These are phyloP conservation scores for Candida gorgasii DNA, from an alignment of 805 yeast genomes.

Conservation along the genomic window DNA sequence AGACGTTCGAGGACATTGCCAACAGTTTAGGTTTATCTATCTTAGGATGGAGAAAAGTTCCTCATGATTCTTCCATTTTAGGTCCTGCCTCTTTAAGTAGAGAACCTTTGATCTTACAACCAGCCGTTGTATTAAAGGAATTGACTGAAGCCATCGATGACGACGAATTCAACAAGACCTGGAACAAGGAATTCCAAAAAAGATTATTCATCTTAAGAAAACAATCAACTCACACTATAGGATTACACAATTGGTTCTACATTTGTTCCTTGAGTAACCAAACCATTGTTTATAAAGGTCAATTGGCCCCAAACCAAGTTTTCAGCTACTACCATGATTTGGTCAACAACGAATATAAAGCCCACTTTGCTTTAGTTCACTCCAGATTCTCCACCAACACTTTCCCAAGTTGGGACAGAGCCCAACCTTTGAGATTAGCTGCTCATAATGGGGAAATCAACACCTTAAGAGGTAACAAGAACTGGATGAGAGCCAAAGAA, in stretches of 20 bases:
- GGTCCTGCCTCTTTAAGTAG: conserved; percentile 94
- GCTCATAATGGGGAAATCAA: conserved; percentile 99
- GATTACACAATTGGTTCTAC: conserved; percentile 96
- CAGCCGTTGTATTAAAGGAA: conserved; percentile 71
- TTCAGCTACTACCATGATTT: conserved; percentile 93
- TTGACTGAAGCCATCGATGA: conserved; percentile 33
- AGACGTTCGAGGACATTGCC: conserved; percentile 82
- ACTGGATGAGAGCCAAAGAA: conserved; percentile 99
- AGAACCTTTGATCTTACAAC: conserved; percentile 90
- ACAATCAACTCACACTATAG: conserved; percentile 86
- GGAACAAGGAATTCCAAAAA: conserved; percentile 72
- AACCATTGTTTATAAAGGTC: conserved; percentile 96
- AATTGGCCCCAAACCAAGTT: conserved; percentile 94
- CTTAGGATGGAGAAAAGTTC: conserved; percentile 93
- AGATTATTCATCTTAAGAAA: conserved; percentile 85
- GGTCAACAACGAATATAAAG: conserved; percentile 87
- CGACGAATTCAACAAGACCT: conserved; percentile 55
- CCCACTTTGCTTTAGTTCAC: conserved; percentile 94
- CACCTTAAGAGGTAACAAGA: conserved; percentile 95
- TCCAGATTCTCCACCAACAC: conserved; percentile 97
- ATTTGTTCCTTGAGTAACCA: conserved; percentile 87
- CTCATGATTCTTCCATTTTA: conserved; percentile 88
- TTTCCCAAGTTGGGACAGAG: conserved; percentile 99
- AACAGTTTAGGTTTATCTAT: conserved; percentile 72
- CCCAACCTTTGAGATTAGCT: conserved; percentile 95